These are phyloP conservation scores for Avena eriantha DNA, from an alignment of 176 grass and related monocot genomes.

Conservation along the genomic window DNA sequence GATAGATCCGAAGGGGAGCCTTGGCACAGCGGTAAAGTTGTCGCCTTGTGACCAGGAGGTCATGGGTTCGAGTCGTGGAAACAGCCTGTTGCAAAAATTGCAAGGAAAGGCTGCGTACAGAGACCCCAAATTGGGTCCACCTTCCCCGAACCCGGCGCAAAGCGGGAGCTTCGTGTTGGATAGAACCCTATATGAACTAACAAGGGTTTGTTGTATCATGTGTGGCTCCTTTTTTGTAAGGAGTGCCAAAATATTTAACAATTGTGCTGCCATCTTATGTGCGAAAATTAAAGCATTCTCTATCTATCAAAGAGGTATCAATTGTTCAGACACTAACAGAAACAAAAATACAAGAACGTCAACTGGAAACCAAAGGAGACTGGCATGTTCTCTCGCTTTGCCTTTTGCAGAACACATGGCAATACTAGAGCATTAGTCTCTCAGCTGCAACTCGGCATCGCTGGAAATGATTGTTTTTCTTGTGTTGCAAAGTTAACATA, in stretches of 20 bases:
- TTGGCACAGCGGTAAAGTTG: too few relatives aligned
- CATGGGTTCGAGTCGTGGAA: too few relatives aligned
- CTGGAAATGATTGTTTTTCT: background rate
- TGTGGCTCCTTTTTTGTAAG: slow-evolving; percentile 16
- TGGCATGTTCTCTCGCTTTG: slow-evolving; percentile 1
- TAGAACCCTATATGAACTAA: slow-evolving; percentile 3
- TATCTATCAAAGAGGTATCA: background rate
- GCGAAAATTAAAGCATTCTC: background rate
- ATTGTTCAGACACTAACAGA: background rate
- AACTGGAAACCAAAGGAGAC: background rate
- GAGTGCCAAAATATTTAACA: background rate
- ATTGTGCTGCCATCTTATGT: background rate
- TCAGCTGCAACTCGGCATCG: background rate
- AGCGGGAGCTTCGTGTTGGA: too few relatives aligned
- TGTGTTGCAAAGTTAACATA: slow-evolving; percentile 9
- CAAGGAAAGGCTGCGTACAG: too few relatives aligned
- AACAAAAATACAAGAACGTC: background rate
- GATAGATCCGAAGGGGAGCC: too few relatives aligned
- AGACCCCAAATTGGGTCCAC: too few relatives aligned
- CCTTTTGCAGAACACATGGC: slow-evolving; percentile 10
- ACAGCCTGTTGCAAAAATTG: too few relatives aligned
- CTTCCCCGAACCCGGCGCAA: too few relatives aligned
- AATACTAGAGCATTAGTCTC: background rate
- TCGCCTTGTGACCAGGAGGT: too few relatives aligned
- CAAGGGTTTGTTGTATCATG: background rate